These are phyloP conservation scores for Sonneratia caseolaris DNA, from an alignment of 345 rosid genomes.

Conservation along the genomic window DNA sequence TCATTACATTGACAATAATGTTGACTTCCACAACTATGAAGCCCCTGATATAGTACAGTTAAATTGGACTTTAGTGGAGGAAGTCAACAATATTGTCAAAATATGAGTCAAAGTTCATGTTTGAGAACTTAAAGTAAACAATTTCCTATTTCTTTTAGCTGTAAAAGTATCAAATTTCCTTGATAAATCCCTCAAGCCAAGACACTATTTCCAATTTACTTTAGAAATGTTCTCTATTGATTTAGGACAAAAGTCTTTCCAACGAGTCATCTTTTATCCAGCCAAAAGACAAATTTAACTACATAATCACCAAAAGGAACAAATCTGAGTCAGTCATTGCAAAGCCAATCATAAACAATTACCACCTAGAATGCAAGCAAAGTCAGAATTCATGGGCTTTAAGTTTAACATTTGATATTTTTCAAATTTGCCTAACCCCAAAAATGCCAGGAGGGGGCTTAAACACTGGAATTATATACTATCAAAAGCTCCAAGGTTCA, in stretches of 20 bases:
- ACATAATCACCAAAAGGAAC: not conserved
- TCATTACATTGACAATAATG: not conserved
- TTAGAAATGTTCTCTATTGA: not conserved
- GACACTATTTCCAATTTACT: not conserved
- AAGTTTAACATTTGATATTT: too few species aligned
- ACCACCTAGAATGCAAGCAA: not conserved
- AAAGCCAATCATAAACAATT: not conserved
- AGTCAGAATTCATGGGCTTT: not conserved
- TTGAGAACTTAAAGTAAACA: not conserved
- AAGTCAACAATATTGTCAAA: not conserved
- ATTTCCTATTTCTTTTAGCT: not conserved
- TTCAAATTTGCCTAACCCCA: not conserved
- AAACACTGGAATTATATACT: not conserved
- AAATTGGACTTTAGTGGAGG: not conserved
- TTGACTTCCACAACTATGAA: too few species aligned
- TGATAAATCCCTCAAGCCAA: not conserved
- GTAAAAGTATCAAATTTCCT: not conserved
- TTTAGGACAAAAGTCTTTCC: not conserved
- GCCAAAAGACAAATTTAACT: not conserved
- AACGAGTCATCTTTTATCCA: not conserved
- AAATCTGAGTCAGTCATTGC: not conserved
- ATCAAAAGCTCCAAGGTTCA: not conserved
- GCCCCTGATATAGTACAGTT: not conserved
- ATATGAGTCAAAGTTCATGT: not conserved
- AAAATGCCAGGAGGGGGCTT: not conserved